These are phyloP conservation scores for Sclerotinia minor DNA, from an alignment of 2,329 filamentous ascomycete species.

Conservation along the genomic window DNA sequence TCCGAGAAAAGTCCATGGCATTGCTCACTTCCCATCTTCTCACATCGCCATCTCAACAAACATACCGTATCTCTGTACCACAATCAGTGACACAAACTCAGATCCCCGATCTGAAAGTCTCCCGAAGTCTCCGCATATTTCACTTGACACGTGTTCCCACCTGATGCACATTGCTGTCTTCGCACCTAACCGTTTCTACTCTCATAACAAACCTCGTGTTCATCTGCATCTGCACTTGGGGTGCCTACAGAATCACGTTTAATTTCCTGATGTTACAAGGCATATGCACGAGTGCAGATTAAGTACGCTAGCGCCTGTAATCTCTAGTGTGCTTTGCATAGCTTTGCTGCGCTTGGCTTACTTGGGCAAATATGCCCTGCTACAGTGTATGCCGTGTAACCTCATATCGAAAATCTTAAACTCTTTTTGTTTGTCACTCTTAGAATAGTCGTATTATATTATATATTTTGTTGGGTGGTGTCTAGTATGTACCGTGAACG, in stretches of 20 bases:
- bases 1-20: slow-evolving; percentile 8
- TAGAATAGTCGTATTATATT: not conserved
- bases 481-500: slow-evolving; percentile 1
- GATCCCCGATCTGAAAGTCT: slow-evolving; percentile 14
- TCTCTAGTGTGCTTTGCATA: not conserved
- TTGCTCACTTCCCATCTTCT: not conserved
- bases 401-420: slow-evolving; percentile 13
- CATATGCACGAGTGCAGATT: slow-evolving; percentile 7
- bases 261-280: slow-evolving; percentile 22
- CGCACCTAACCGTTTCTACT: slow-evolving; percentile 22
- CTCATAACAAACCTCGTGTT: slow-evolving; percentile 22
- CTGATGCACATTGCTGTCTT: slow-evolving; percentile 20
- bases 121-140: slow-evolving; percentile 18
- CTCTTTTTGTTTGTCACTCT: slow-evolving; percentile 1
- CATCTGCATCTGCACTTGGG: slow-evolving; percentile 14
- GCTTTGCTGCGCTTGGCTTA: slow-evolving; percentile 13
- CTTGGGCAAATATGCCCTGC: slow-evolving; percentile 9
- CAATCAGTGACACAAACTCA: slow-evolving; percentile 12
- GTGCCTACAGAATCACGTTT: slow-evolving; percentile 23
- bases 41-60: slow-evolving; percentile 3
- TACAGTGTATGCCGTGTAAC: slow-evolving; percentile 8
- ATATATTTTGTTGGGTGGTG: not conserved
- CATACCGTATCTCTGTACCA: slow-evolving; percentile 15
- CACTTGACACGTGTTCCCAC: slow-evolving; percentile 23
- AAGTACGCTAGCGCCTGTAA: slow-evolving; percentile 1